Evolutionary conservation across 2,329 filamentous ascomycete species (phyloP).

Genomic region (Orbilia oligospora): DNA sequence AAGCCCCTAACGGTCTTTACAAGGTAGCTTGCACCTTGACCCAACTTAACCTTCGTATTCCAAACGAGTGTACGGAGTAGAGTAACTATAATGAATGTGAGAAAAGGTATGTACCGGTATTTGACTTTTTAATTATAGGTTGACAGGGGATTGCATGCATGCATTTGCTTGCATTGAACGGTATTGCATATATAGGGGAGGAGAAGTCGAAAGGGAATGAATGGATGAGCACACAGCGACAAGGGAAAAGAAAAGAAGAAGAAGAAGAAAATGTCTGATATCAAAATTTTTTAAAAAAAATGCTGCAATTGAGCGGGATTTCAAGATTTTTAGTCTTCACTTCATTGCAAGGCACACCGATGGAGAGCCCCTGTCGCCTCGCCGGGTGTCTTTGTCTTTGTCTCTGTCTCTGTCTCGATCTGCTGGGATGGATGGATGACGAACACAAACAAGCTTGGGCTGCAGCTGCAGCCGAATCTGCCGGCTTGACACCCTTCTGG

Average conservation of each 20-base stretch:
- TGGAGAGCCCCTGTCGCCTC: slow-evolving; percentile 12
- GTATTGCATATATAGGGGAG: background rate
- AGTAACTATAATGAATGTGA: background rate
- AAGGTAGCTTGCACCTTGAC: background rate
- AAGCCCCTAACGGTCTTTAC: slow-evolving; percentile 3
- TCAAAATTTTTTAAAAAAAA: slow-evolving; percentile 12
- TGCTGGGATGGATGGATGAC: slow-evolving; percentile 26
- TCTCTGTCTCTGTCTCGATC: background rate
- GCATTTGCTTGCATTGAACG: too few relatives aligned
- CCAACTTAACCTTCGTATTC: slow-evolving; percentile 5
- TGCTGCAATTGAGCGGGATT: slow-evolving; percentile 17
- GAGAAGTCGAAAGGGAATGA: background rate
- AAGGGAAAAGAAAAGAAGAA: too few relatives aligned
- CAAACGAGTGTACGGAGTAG: slow-evolving; percentile 8
- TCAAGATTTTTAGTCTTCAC: slow-evolving; percentile 25
- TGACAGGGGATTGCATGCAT: background rate
- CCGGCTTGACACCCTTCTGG: slow-evolving; percentile 17
- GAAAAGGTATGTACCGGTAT: slow-evolving; percentile 7
- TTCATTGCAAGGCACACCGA: slow-evolving; percentile 27
- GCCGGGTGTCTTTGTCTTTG: too few relatives aligned
- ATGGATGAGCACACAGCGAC: background rate
- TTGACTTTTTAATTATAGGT: slow-evolving; percentile 11
- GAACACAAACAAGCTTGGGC: slow-evolving; percentile 29
- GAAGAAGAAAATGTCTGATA: background rate
- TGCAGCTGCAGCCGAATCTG: slow-evolving; percentile 25